Base-by-base conservation (phyloP, 108 stramenopile genomes). In the Nitzschia sp. region DNA sequence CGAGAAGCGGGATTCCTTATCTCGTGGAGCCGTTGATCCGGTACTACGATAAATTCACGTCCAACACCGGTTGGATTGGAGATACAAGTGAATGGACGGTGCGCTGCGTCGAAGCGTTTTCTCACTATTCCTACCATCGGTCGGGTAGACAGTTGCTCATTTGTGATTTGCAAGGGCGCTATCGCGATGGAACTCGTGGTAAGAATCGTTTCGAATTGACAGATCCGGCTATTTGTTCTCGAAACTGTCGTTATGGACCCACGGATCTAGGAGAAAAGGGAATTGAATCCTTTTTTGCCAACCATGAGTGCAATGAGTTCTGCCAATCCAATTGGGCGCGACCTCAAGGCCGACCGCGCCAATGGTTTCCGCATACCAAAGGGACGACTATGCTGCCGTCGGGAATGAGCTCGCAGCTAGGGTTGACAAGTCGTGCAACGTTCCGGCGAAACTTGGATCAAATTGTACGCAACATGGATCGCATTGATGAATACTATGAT, bases 211-310 rank as follows among this genome's bases (percentile, higher is more conserved):
- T 90, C 55, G 89, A 85, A 54, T 66, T 90, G 38, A 82, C 80
- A 11, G 89, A 90, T 62, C 78, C 82, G 18, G 89, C 86, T 6
- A 78, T 90, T 25, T 83, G 84, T 59, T 85, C 84, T 15, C 55
- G 72, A 0, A 47, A 58, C 9, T 67, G 77, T 15, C 27, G 47
- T 0, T 87, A 81, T 38, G 89, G 89, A 9, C 84, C 80, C 13
- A 87, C 89, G 23, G 89, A 90, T 68, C 53, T 87, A 35, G 84
- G 82, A 21, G 86, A 87, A 54, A 90, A 86, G 68, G 90, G 90
- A 0, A 91, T 91, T 30, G 83, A 86, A 58, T 80, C 75, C 29
- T 91, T 91, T 75, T 91, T 91, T 78, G 45, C 80, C 72, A 86
- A 82, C 64, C 86, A 90, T 65, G 33, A 30, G 1, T 90, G 89